phyloP scores from a whole-genome alignment of 2,329 filamentous ascomycete genomes.

The Paecilomyces formosus region DNA sequence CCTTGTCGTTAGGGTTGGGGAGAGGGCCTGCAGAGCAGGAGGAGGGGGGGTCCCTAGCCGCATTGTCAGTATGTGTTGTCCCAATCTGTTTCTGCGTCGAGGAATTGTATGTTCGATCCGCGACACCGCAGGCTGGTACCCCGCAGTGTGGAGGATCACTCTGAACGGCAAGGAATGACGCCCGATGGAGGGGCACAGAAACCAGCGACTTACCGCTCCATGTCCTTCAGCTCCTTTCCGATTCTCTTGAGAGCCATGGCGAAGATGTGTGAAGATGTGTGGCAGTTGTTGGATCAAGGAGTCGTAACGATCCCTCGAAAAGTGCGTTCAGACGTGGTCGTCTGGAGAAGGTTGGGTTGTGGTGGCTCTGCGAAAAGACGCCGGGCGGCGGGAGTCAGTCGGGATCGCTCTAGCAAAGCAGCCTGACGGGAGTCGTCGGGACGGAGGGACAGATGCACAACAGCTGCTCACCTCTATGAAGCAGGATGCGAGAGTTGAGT shows the following conservation, averaged over 20 bases:
- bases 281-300: neutral
- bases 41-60: constrained; percentile 82
- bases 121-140: constrained; percentile 6
- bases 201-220: constrained; percentile 39
- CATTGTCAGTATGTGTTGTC: constrained; percentile 10
- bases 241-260: constrained; percentile 47
- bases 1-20: constrained; percentile 4
- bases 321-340: neutral
- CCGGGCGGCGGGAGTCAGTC: neutral
- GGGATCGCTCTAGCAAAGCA: constrained; percentile 1
- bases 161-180: constrained; percentile 5
- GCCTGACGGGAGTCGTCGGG: neutral
- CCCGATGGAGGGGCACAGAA: constrained; percentile 4
- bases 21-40: constrained; percentile 97
- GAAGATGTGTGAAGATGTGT: constrained; percentile 13
- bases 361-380: neutral
- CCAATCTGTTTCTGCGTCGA: neutral
- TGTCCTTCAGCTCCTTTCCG: constrained; percentile 48
- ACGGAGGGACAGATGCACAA: neutral
- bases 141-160: constrained; percentile 15
- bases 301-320: neutral
- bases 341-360: constrained; percentile 26
- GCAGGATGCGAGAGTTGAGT: neutral
- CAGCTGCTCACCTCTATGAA: neutral
- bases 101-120: neutral